Percentiles rank a stretch among this genome's conserved stretches.
Conservation (phyloP, 441 rosid genomes). For the Croton setiger region DNA sequence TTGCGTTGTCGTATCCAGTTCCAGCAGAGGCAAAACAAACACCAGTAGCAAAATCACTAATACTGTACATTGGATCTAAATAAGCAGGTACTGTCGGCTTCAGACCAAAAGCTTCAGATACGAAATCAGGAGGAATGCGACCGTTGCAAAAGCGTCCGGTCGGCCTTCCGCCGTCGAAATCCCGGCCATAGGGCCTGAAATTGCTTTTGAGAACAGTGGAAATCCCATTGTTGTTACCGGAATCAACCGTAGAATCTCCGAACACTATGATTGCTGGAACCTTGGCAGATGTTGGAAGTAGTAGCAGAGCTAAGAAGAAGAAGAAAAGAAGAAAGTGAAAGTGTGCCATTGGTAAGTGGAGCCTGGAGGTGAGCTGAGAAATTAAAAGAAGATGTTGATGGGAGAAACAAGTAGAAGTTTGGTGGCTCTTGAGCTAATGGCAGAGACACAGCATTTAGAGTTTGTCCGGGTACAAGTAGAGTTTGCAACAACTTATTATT, state of each 20-base stretch:
- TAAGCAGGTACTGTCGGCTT: slow-evolving; percentile 59
- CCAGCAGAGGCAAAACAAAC: slow-evolving; percentile 83
- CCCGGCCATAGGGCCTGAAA: slow-evolving; percentile 70
- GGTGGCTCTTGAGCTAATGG: no score
- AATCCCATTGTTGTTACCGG: slow-evolving; percentile 60
- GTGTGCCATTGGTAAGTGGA: no score
- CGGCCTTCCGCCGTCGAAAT: slow-evolving; percentile 51
- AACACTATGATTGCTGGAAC: slow-evolving; percentile 65
- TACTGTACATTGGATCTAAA: slow-evolving; percentile 55
- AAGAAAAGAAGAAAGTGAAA: background rate
- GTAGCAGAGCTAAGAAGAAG: background rate
- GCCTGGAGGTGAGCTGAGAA: no score
- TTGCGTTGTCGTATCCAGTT: slow-evolving; percentile 67
- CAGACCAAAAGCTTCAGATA: slow-evolving; percentile 64
- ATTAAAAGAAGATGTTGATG: no score
- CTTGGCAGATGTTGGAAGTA: slow-evolving; percentile 12
- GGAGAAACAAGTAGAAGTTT: no score
- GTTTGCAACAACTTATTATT: no score
- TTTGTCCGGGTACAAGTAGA: no score
- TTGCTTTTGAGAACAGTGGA: slow-evolving; percentile 60
- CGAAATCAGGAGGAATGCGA: slow-evolving; percentile 58
- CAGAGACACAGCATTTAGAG: no score
- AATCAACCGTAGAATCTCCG: slow-evolving; percentile 67
- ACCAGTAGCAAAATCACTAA: slow-evolving; percentile 58
- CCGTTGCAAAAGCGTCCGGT: slow-evolving; percentile 68